Evolutionary conservation across 2,329 filamentous ascomycete species (phyloP).

Genomic region (Leptographium galeiforme): DNA sequence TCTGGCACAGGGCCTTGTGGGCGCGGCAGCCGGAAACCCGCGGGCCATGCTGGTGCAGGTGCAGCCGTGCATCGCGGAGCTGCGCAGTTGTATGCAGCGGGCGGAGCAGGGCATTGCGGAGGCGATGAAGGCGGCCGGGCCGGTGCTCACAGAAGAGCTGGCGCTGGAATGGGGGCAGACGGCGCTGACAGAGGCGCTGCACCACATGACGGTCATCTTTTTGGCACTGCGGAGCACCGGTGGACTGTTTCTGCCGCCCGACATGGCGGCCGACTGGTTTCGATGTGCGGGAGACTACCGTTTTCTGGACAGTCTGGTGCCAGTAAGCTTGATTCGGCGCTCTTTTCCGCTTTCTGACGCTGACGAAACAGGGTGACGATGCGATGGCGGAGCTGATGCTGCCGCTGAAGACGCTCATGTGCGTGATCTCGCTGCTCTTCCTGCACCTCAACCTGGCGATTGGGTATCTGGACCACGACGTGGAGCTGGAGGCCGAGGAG

Average conservation of each 20-base stretch:
- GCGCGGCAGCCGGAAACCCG: constrained; percentile 5
- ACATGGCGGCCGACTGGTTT: constrained; percentile 59
- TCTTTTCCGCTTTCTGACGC: too few relatives aligned
- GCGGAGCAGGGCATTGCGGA: constrained; percentile 34
- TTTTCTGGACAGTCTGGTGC: constrained; percentile 55
- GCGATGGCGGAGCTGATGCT: constrained; percentile 36
- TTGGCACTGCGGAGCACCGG: constrained; percentile 49
- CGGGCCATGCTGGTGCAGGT: constrained; percentile 30
- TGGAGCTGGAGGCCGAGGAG: constrained; percentile 26
- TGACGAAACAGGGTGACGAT: constrained; percentile 20
- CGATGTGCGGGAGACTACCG: constrained; percentile 51
- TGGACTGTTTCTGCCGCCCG: constrained; percentile 40
- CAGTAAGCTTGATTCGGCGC: too few relatives aligned
- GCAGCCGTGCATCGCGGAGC: constrained; percentile 32
- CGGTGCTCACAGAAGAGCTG: constrained; percentile 34
- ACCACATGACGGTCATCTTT: constrained; percentile 62
- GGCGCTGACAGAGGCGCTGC: constrained; percentile 55
- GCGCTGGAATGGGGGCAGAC: constrained; percentile 48
- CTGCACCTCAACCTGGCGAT: constrained; percentile 51
- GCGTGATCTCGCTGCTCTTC: constrained; percentile 57
- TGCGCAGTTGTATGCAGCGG: constrained; percentile 34
- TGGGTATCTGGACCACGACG: constrained; percentile 40
- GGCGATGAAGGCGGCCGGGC: constrained; percentile 34
- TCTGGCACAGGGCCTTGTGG: constrained; percentile 3
- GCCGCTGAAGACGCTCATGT: constrained; percentile 56